These are phyloP conservation scores for Apiospora kogelbergensis DNA, from an alignment of 2,329 filamentous ascomycete species.

Conservation along the genomic window DNA sequence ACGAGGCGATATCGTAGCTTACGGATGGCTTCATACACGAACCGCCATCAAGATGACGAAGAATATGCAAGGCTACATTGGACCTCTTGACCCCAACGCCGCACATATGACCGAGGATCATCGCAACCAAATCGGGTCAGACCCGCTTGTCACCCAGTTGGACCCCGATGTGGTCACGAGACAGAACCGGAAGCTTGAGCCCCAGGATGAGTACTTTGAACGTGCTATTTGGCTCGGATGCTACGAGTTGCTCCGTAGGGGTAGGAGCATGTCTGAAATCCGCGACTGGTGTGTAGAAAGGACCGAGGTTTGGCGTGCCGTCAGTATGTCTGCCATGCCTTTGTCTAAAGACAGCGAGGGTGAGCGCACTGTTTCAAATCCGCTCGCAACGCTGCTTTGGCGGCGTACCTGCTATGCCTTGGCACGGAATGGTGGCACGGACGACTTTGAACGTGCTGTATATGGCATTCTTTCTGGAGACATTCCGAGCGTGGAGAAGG, in stretches of 20 bases:
- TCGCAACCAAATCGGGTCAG: conserved; percentile 56
- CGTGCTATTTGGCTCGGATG: conserved; percentile 90
- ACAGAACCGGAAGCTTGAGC: conserved; percentile 74
- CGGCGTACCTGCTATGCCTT: conserved; percentile 73
- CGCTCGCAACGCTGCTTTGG: conserved; percentile 63
- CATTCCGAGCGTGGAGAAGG: conserved; percentile 70
- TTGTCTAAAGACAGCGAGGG: conserved; percentile 50
- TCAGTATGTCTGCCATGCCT: conserved; percentile 75
- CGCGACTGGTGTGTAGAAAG: conserved; percentile 83
- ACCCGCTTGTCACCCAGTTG: conserved; percentile 77
- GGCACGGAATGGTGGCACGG: conserved; percentile 67
- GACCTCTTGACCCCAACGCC: conserved; percentile 63
- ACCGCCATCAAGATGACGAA: conserved; percentile 89
- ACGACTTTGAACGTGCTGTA: conserved; percentile 83
- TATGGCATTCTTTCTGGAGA: conserved; percentile 91
- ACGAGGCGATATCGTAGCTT: conserved; percentile 76
- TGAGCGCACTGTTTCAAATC: conserved; percentile 39
- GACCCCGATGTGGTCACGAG: conserved; percentile 88
- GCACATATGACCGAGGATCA: conserved; percentile 56
- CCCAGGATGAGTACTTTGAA: conserved; percentile 86
- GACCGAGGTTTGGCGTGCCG: conserved; percentile 85
- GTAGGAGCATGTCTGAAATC: conserved; percentile 72
- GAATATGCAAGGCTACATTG: conserved; percentile 67
- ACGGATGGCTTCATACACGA: conserved; percentile 91
- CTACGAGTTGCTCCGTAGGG: conserved; percentile 87